These are phyloP conservation scores for Ceratocystis smalleyi DNA, from an alignment of 2,329 filamentous ascomycete genomes.

Conservation along the genomic window DNA sequence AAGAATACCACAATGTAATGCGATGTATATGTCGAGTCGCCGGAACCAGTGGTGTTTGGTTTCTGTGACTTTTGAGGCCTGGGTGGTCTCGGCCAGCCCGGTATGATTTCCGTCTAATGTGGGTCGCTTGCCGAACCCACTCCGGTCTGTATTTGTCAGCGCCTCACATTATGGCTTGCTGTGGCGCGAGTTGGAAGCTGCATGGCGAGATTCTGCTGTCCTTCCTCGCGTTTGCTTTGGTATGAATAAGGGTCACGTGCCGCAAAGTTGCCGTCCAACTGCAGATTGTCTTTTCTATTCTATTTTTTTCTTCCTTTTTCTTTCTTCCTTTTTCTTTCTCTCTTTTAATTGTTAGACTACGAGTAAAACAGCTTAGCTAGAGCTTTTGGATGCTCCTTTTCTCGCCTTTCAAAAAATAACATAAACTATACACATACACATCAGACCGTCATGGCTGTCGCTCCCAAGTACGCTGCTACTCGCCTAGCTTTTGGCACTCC, in stretches of 20 bases:
- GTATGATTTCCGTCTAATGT: background rate
- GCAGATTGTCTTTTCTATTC: background rate
- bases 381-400: background rate
- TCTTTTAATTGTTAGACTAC: too few relatives aligned
- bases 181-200: background rate
- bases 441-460: slow-evolving; percentile 49
- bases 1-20: slow-evolving; percentile 39
- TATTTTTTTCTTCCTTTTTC: background rate
- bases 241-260: background rate
- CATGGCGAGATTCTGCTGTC: background rate
- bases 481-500: slow-evolving; percentile 39
- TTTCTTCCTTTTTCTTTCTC: background rate
- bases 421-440: background rate
- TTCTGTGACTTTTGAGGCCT: too few relatives aligned
- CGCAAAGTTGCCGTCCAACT: background rate
- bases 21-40: background rate
- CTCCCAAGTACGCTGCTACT: slow-evolving; percentile 62
- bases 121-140: slow-evolving; percentile 1
- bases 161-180: background rate
- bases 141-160: slow-evolving; percentile 14
- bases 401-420: background rate
- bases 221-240: background rate
- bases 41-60: background rate
- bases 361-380: too few relatives aligned
- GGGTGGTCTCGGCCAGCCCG: too few relatives aligned